Evolutionary conservation across 1,284 basidiomycete species (phyloP).

Genomic region (Vanrija pseudolonga): DNA sequence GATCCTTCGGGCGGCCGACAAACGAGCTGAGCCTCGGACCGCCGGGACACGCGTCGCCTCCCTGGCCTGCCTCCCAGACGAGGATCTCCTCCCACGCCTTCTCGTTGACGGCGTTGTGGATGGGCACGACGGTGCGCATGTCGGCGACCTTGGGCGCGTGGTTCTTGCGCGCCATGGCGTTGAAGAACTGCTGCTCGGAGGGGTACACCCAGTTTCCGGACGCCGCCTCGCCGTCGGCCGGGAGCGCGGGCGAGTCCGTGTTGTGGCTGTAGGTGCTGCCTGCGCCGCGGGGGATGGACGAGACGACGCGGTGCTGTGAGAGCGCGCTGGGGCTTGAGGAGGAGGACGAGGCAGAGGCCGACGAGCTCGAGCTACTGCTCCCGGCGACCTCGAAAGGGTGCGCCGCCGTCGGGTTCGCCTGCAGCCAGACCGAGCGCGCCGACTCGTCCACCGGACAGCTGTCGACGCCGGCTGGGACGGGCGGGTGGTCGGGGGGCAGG

Average conservation of each 20-base stretch:
- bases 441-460: conserved; percentile 68
- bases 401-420: conserved; percentile 29
- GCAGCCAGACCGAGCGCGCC: conserved; percentile 48
- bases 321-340: conserved; percentile 49
- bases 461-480: conserved; percentile 40
- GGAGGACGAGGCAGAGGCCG: conserved; percentile 26
- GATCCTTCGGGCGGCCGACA: conserved; percentile 51
- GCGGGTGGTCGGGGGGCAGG: conserved; percentile 18
- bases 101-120: conserved; percentile 99
- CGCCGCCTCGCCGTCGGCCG: conserved; percentile 50
- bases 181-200: conserved; percentile 95
- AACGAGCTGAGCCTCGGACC: conserved; percentile 55
- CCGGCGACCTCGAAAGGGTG: conserved; percentile 26
- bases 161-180: conserved; percentile 91
- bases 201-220: conserved; percentile 88
- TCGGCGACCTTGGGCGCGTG: conserved; percentile 71
- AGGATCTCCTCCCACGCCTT: conserved; percentile 87
- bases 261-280: conserved; percentile 17
- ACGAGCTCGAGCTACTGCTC: conserved; percentile 10
- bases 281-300: conserved; percentile 72
- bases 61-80: conserved; percentile 80
- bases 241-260: conserved; percentile 15
- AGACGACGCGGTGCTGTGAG: conserved; percentile 66
- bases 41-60: conserved; percentile 69
- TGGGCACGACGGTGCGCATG: conserved; percentile 95